These are phyloP conservation scores for Escovopsis sp. DNA, from an alignment of 2,329 filamentous ascomycete species.

Conservation along the genomic window DNA sequence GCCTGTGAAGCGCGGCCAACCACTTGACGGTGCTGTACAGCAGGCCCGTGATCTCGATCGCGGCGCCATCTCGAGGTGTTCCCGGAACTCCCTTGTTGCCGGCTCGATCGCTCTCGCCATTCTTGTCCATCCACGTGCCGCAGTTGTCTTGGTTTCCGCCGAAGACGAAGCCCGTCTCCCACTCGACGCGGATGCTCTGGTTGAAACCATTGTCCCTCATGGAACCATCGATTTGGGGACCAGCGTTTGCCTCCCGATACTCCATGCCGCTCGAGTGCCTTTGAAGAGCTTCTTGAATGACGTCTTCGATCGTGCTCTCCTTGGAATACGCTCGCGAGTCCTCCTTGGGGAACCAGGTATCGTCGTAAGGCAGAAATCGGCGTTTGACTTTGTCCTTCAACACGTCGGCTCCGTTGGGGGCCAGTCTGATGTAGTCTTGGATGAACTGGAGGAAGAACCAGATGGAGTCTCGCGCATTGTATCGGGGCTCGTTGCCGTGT, in stretches of 20 bases:
- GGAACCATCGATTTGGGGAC: constrained; percentile 72
- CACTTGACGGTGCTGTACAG: constrained; percentile 80
- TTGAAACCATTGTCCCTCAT: constrained; percentile 91
- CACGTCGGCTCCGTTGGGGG: constrained; percentile 58
- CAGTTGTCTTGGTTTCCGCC: constrained; percentile 92
- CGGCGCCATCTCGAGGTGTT: constrained; percentile 90
- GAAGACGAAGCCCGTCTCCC: constrained; percentile 77
- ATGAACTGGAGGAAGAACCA: constrained; percentile 98
- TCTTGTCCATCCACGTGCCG: constrained; percentile 99
- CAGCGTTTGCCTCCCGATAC: constrained; percentile 90
- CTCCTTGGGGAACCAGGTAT: constrained; percentile 77
- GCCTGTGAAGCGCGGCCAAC: constrained; percentile 51
- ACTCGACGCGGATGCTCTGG: constrained; percentile 80
- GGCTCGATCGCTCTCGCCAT: constrained; percentile 91
- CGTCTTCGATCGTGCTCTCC: constrained; percentile 68
- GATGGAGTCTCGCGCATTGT: constrained; percentile 90
- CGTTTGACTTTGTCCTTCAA: constrained; percentile 65
- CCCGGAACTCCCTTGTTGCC: constrained; percentile 86
- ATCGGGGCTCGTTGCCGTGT: constrained; percentile 71
- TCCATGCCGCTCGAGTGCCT: constrained; percentile 81
- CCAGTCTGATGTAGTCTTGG: constrained; percentile 78
- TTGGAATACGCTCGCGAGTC: constrained; percentile 76
- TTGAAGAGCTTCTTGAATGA: constrained; percentile 87
- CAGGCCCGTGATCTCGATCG: constrained; percentile 87
- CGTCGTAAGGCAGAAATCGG: constrained; percentile 87